Base-by-base conservation (phyloP, 495 filamentous ascomycete genomes). In the Daldinia concentrica region DNA sequence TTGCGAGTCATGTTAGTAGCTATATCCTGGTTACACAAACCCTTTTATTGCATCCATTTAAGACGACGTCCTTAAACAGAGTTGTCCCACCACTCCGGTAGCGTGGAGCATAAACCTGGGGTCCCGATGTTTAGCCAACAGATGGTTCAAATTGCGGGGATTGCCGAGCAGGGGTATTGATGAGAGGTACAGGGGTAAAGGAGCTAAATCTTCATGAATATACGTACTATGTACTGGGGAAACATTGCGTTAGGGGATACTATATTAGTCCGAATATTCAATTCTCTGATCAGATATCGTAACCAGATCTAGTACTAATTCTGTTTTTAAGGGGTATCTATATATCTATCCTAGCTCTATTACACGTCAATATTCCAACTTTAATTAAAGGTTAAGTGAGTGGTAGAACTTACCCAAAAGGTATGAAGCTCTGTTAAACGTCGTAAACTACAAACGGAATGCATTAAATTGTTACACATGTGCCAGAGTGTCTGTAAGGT, bases 1-100 rank as follows among this genome's bases (percentile, higher is more conserved):
- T 68, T 75, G 19, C 66, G 67, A 24, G 77, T 34, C 76, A 78
- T 78, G 27, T 30, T 41, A 9, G 8, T 2, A 19, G 24, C 14
- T 30, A 22, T 32, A 12, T 22, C 30, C n/a, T 24, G 7, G 43
- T 48, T 48, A 22, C 3, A 12, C n/a, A 48, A 22, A 48, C 8
- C n/a, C 17, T 48, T 48, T 19, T 19, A 48, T 48, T 22, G 43
- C 17, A 48, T 48, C 19, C 7, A 19, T 48, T 9, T 45, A 17
- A 45, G n/a, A 6, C 6, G 14, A 8, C 2, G 41, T 45, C 6
- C n/a, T 19, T 19, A 24, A 48, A 24, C 7, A 48, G 17, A 19
- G 17, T 48, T 48, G 17, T 22, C n/a, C 43, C 43, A 11, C 3
- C 17, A 22, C 9, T 48, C 17, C 1, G 19, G 43, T 17, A 41